These are phyloP conservation scores for Aspergillus baeticus DNA, from an alignment of 495 filamentous ascomycete species.

Conservation along the genomic window DNA sequence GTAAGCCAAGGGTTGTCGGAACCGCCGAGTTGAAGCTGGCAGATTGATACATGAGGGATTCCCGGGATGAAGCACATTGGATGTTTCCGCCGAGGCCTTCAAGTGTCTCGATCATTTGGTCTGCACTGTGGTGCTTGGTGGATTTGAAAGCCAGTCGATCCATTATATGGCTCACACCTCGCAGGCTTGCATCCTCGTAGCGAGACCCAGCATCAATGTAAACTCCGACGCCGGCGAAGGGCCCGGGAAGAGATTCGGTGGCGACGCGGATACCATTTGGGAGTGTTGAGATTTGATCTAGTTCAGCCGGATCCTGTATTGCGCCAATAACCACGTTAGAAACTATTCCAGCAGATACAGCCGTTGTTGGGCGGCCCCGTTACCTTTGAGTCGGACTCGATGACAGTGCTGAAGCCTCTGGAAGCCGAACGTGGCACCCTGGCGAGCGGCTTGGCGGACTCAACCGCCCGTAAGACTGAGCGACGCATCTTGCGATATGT, in stretches of 20 bases:
- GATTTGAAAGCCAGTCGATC: slow-evolving; percentile 97
- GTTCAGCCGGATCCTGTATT: slow-evolving; percentile 77
- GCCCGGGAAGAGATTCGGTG: slow-evolving; percentile 91
- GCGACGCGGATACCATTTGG: slow-evolving; percentile 94
- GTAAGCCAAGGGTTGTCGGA: slow-evolving; percentile 73
- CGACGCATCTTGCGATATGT: slow-evolving; percentile 36
- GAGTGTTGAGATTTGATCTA: slow-evolving; percentile 85
- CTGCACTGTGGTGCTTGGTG: slow-evolving; percentile 66
- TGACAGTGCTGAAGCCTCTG: slow-evolving; percentile 43
- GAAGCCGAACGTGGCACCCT: slow-evolving; percentile 40
- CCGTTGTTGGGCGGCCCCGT: not conserved
- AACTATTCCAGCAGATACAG: slow-evolving; percentile 9
- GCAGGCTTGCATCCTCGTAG: slow-evolving; percentile 82
- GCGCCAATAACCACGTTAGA: not conserved
- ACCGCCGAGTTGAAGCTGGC: slow-evolving; percentile 97
- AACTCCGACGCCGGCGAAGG: slow-evolving; percentile 93
- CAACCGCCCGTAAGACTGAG: slow-evolving; percentile 45
- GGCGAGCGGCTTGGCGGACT: slow-evolving; percentile 41
- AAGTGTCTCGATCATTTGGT: slow-evolving; percentile 82
- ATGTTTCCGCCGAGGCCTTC: slow-evolving; percentile 92
- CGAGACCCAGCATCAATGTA: slow-evolving; percentile 96
- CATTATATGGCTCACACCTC: slow-evolving; percentile 93
- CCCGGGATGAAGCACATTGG: slow-evolving; percentile 91
- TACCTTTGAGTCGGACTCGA: slow-evolving; percentile 41
- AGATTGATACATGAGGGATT: slow-evolving; percentile 98